These are phyloP conservation scores for Trypanosoma platydactyli DNA, from an alignment of 208 protist species.

Conservation along the genomic window DNA sequence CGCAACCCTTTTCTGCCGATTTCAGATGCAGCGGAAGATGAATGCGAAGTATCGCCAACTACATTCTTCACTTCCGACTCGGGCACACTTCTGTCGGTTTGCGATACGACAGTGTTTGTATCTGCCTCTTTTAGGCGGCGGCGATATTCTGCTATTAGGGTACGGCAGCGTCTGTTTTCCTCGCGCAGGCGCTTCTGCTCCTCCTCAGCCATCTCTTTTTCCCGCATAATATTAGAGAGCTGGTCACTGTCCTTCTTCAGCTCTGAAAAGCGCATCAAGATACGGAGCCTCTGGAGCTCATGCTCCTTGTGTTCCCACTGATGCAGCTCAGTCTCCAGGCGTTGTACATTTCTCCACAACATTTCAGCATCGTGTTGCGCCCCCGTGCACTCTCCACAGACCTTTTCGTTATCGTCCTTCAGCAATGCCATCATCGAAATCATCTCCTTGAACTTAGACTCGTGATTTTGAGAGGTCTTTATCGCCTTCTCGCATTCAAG, in stretches of 20 bases:
- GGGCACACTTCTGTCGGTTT: not conserved
- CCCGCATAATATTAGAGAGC: conserved; percentile 20
- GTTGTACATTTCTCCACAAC: conserved; percentile 13
- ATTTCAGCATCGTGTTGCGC: not conserved
- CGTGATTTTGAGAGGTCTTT: not conserved
- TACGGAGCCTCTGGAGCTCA: conserved; percentile 57
- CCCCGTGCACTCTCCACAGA: not conserved
- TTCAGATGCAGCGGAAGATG: no score
- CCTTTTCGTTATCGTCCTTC: not conserved
- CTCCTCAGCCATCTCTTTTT: conserved; percentile 19
- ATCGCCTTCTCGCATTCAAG: not conserved
- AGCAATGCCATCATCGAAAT: conserved; percentile 1
- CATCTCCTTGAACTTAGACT: not conserved
- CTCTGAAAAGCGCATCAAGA: conserved; percentile 77
- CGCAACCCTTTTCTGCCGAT: no score
- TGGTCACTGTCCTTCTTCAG: conserved; percentile 71
- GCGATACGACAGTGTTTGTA: no score
- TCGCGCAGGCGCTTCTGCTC: conserved; percentile 18
- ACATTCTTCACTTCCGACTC: no score
- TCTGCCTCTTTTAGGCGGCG: conserved; percentile 4
- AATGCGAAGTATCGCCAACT: no score
- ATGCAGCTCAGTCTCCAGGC: conserved; percentile 9
- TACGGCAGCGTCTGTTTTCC: conserved; percentile 19
- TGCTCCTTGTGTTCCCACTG: conserved; percentile 33
- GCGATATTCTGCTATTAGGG: conserved; percentile 19